Evolutionary conservation across 2,329 filamentous ascomycete species (phyloP).

Genomic region (Sordariomycetes sp.): DNA sequence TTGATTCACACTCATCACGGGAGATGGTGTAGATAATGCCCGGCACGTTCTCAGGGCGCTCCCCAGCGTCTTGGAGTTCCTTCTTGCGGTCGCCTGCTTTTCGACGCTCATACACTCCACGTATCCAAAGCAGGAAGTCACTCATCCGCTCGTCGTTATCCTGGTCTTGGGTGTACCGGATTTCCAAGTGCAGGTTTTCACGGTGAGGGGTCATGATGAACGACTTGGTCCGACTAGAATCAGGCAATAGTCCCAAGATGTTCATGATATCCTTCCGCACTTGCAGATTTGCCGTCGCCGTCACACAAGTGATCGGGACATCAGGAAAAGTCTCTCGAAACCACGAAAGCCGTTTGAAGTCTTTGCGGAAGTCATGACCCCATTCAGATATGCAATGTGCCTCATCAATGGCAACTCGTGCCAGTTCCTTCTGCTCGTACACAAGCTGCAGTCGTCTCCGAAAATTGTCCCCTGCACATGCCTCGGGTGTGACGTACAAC

Average conservation of each 20-base stretch:
- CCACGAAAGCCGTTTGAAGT: conserved; percentile 81
- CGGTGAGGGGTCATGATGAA: conserved; percentile 81
- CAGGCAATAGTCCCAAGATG: conserved; percentile 58
- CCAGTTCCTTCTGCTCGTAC: conserved; percentile 74
- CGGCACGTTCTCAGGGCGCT: conserved; percentile 55
- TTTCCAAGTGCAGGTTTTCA: conserved; percentile 82
- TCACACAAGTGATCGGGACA: conserved; percentile 87
- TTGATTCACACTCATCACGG: conserved; percentile 63
- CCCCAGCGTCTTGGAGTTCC: conserved; percentile 44
- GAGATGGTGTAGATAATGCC: conserved; percentile 77
- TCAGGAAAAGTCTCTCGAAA: conserved; percentile 74
- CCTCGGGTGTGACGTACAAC: conserved; percentile 88
- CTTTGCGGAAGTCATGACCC: conserved; percentile 94
- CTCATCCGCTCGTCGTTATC: conserved; percentile 61
- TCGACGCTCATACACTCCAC: conserved; percentile 61
- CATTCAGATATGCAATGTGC: conserved; percentile 97
- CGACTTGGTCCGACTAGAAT: conserved; percentile 50
- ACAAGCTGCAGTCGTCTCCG: conserved; percentile 65
- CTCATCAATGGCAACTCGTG: conserved; percentile 83
- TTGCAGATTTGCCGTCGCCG: conserved; percentile 76
- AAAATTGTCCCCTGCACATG: conserved; percentile 71
- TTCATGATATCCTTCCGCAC: conserved; percentile 77
- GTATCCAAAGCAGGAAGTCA: conserved; percentile 71
- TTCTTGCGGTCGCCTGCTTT: conserved; percentile 45
- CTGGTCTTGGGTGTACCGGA: conserved; percentile 72